phyloP scores from a whole-genome alignment of 495 filamentous ascomycete genomes.

The Penicillium bialowiezense region DNA sequence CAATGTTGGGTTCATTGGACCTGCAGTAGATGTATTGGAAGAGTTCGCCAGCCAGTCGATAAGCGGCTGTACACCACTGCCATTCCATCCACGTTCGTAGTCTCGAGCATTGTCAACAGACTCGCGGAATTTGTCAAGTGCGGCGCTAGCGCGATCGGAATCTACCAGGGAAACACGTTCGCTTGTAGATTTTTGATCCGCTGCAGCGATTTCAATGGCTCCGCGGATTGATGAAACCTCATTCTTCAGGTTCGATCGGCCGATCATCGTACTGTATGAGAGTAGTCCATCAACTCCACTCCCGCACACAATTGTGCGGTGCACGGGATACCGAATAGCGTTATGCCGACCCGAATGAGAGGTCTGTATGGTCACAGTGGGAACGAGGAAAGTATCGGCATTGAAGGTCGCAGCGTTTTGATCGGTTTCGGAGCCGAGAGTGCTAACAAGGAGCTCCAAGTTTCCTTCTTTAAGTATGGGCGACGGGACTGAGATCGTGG shows the following conservation, averaged over 20 bases:
- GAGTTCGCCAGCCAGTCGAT: conserved; percentile 62
- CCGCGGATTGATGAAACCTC: conserved; percentile 49
- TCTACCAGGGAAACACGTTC: conserved; percentile 50
- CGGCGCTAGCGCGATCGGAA: conserved; percentile 52
- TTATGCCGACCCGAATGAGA: conserved; percentile 58
- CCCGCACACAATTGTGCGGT: conserved; percentile 73
- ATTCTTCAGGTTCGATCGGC: conserved; percentile 31
- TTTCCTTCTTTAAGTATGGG: conserved; percentile 63
- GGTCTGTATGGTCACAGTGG: conserved; percentile 64
- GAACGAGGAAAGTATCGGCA: conserved; percentile 60
- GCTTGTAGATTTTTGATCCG: conserved; percentile 26
- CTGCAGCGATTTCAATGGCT: conserved; percentile 50
- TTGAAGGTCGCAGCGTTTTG: conserved; percentile 48
- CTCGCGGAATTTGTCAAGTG: conserved; percentile 62
- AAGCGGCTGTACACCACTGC: conserved; percentile 62
- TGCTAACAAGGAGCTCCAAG: conserved; percentile 76
- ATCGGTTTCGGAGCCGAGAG: conserved; percentile 41
- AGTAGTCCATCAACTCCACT: conserved; percentile 59
- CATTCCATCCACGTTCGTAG: conserved; percentile 72
- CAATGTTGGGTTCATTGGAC: conserved; percentile 57
- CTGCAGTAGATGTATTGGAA: conserved; percentile 39
- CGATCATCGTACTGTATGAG: conserved; percentile 46
- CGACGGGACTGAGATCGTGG: conserved; percentile 64
- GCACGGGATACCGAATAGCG: conserved; percentile 76
- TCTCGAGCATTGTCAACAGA: conserved; percentile 63